Conservation (phyloP, 2,329 filamentous ascomycete species). For the Diaporthe sp. region DNA sequence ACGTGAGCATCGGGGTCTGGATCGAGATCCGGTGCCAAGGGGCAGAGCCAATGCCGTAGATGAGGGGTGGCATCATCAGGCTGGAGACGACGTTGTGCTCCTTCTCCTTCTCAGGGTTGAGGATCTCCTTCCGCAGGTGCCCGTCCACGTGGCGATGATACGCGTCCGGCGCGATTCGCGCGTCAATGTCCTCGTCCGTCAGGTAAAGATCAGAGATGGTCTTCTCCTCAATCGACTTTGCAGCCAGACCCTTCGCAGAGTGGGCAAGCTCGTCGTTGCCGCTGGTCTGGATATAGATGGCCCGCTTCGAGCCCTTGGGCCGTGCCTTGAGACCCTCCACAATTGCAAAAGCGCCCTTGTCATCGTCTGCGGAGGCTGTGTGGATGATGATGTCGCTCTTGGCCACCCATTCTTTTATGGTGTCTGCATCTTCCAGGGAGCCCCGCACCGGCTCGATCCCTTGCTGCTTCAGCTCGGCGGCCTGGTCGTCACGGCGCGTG, state of each 20-base stretch:
- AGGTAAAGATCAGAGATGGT: constrained; percentile 40
- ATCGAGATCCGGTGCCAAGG: constrained; percentile 40
- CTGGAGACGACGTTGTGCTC: constrained; percentile 39
- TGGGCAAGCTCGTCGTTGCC: constrained; percentile 41
- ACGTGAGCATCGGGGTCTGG: constrained; percentile 41
- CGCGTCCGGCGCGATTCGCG: constrained; percentile 36
- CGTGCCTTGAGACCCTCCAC: constrained; percentile 38
- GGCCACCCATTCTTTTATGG: constrained; percentile 39
- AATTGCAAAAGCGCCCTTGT: constrained; percentile 35
- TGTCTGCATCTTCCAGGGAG: constrained; percentile 24
- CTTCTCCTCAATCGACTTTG: constrained; percentile 30
- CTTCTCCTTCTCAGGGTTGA: constrained; percentile 37
- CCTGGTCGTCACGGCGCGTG: constrained; percentile 40
- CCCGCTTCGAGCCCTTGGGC: constrained; percentile 33
- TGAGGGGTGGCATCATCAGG: constrained; percentile 42
- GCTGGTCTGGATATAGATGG: constrained; percentile 42
- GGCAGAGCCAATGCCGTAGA: constrained; percentile 38
- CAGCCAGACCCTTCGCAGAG: constrained; percentile 26
- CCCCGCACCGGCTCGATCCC: constrained; percentile 40
- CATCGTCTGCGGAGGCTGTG: constrained; percentile 40
- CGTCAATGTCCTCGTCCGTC: constrained; percentile 38
- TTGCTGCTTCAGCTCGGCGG: constrained; percentile 33
- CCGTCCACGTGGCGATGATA: constrained; percentile 42
- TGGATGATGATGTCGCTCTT: constrained; percentile 41
- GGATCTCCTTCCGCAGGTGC: constrained; percentile 32